Base-by-base conservation (phyloP, 495 filamentous ascomycete species). In the Antarctomyces pellizariae region DNA sequence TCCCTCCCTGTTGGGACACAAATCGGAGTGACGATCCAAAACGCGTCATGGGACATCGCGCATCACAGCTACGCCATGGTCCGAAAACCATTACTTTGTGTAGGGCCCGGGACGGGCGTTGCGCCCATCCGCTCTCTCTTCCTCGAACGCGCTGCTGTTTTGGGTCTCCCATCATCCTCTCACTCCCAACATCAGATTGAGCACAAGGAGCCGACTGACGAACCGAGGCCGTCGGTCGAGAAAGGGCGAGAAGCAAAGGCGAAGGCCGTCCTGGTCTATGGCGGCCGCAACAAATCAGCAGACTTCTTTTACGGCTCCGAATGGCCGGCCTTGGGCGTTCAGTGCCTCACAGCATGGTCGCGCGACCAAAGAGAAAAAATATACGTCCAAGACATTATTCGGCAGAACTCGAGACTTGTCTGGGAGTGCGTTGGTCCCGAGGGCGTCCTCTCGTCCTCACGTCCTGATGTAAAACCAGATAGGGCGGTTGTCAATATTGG, bases 71-170 rank as follows among this genome's bases (percentile, higher is more conserved):
- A 27, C 24, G 4, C 27, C 39, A 4, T 21, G 30, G 9, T n/a
- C 9, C 3, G 15, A 23, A 3, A n/a, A n/a, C 5, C 19, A 32
- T 10, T 16, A 9, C 10, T 15, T 24, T 26, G 30, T 44, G 24
- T 99, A 19, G 83, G 71, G 2, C 73, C 86, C 0, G 86, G 86
- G 7, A 99, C 86, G 0, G 86, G 86, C 5, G 52, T 99, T 16
- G 89, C 86, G 1, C 86, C 86, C 0, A 71, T 92, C 43, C 64
- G 83, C 0, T 64, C 76, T 1, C 53, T 93, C 31, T 54, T 89
- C 10, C 70, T 72, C 55, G 70, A 91, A 35, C 56, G 75, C 7
- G 26, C 41, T 5, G 23, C 32, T 1, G n/a, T n/a, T n/a, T n/a
- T n/a, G n/a, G n/a, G n/a, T n/a, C n/a, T n/a, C n/a, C n/a, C n/a